These are phyloP conservation scores for Curvularia eragrostidis DNA, from an alignment of 2,329 filamentous ascomycete species.

Conservation along the genomic window DNA sequence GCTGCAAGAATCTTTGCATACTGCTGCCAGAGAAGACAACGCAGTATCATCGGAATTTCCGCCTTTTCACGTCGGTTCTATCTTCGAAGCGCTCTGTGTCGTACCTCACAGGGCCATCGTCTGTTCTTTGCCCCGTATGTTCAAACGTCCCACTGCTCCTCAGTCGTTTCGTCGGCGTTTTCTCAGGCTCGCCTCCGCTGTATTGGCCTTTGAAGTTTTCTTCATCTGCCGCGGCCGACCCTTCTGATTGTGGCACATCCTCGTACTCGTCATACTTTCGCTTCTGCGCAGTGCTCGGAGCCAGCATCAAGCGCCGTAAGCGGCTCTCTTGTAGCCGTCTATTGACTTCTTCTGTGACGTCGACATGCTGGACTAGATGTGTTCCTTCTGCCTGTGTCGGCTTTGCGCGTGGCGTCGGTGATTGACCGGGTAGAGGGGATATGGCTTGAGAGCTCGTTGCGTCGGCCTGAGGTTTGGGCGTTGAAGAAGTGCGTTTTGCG, in stretches of 20 bases:
- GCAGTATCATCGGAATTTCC: conserved; percentile 17
- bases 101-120: conserved; percentile 10
- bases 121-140: conserved; percentile 30
- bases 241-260: conserved; percentile 28
- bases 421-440: conserved; percentile 27
- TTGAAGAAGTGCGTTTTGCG: conserved; percentile 14
- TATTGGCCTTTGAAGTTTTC: conserved; percentile 17
- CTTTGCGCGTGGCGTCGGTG: conserved; percentile 24
- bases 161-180: conserved; percentile 35
- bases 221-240: conserved; percentile 24
- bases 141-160: conserved; percentile 37
- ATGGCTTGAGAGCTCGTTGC: conserved; percentile 17
- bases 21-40: background rate
- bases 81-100: conserved; percentile 16
- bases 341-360: conserved; percentile 46
- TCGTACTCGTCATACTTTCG: conserved; percentile 41
- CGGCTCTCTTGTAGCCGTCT: conserved; percentile 39
- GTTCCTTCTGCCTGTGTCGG: conserved; percentile 17
- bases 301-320: conserved; percentile 41
- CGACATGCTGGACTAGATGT: conserved; percentile 38
- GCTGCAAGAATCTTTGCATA: background rate
- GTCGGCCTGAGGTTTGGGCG: conserved; percentile 14
- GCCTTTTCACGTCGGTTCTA: conserved; percentile 26
- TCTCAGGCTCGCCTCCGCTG: conserved; percentile 22
- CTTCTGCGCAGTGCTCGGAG: conserved; percentile 44